Conservation (phyloP, 2,329 filamentous ascomycete species). For the Piedraia hortae region DNA sequence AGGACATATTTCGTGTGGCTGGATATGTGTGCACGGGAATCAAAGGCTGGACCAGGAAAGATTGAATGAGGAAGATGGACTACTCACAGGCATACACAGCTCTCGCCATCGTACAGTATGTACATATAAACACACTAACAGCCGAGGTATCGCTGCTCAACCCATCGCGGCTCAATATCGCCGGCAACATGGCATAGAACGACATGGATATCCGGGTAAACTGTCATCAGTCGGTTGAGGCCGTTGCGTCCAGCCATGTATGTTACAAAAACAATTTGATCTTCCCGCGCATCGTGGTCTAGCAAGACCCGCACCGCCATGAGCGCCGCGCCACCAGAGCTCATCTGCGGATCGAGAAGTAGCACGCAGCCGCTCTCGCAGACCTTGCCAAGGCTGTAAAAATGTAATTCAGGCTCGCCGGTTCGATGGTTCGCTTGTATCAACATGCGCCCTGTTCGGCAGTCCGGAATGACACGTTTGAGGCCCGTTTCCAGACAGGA, state of each 20-base stretch:
- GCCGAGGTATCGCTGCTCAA: slow-evolving; percentile 74
- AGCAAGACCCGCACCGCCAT: slow-evolving; percentile 95
- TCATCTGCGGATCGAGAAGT: slow-evolving; percentile 81
- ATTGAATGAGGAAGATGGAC: too few relatives aligned
- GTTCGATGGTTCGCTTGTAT: slow-evolving; percentile 63
- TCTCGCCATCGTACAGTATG: too few relatives aligned
- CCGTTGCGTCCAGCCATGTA: slow-evolving; percentile 71
- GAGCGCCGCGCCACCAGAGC: slow-evolving; percentile 54
- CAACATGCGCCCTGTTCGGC: slow-evolving; percentile 60
- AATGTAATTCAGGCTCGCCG: slow-evolving; percentile 81
- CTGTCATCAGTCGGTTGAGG: slow-evolving; percentile 57
- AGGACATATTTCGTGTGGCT: too few relatives aligned
- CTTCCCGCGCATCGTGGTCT: slow-evolving; percentile 67
- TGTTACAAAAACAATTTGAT: slow-evolving; percentile 73
- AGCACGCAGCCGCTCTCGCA: slow-evolving; percentile 52
- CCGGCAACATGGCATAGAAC: slow-evolving; percentile 61
- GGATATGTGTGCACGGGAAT: too few relatives aligned
- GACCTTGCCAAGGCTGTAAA: slow-evolving; percentile 52
- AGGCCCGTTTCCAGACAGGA: slow-evolving; percentile 70
- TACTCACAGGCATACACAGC: too few relatives aligned
- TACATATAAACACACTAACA: too few relatives aligned
- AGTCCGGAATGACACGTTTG: slow-evolving; percentile 76
- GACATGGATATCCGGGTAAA: slow-evolving; percentile 66
- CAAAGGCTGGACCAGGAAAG: too few relatives aligned
- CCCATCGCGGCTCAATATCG: slow-evolving; percentile 66